Percentiles rank a stretch among this genome's conserved stretches.
phyloP scores from a whole-genome alignment of 768 basidiomycete species.

The Tylopilus cervinicoccineus region DNA sequence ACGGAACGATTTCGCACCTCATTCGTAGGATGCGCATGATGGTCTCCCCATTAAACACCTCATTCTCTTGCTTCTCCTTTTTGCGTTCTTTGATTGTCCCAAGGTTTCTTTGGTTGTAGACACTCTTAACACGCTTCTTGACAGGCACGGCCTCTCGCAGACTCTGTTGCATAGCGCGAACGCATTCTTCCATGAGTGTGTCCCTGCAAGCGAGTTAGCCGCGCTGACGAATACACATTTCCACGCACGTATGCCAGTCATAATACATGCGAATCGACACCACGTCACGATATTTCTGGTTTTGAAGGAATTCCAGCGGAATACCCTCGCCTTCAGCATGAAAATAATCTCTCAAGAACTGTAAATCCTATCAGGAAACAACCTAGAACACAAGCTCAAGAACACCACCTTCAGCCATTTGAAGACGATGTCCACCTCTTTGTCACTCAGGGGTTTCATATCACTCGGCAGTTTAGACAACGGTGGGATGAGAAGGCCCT shows the following conservation, averaged over 20 bases:
- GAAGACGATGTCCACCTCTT: conserved; percentile 98
- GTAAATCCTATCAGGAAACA: conserved; percentile 1
- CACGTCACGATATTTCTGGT: conserved; percentile 91
- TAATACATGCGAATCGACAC: conserved; percentile 91
- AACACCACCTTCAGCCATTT: conserved; percentile 85
- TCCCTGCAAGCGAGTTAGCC: conserved; percentile 44
- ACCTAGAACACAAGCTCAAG: neutral
- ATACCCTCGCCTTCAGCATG: conserved; percentile 92
- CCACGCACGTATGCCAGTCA: conserved; percentile 85
- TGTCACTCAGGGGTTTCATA: conserved; percentile 89
- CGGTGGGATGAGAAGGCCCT: conserved; percentile 86
- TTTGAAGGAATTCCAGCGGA: conserved; percentile 80
- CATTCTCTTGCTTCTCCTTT: conserved; percentile 78
- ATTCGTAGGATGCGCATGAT: conserved; percentile 94
- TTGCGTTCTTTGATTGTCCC: conserved; percentile 95
- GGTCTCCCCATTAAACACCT: conserved; percentile 76
- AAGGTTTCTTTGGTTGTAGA: conserved; percentile 88
- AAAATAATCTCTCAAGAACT: conserved; percentile 96
- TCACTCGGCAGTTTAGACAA: conserved; percentile 81
- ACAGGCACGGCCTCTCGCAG: conserved; percentile 69
- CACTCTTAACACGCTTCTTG: conserved; percentile 89
- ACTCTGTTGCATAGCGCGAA: conserved; percentile 89
- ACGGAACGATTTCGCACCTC: conserved; percentile 53
- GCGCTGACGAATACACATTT: conserved; percentile 1
- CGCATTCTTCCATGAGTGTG: conserved; percentile 90